Base-by-base conservation (phyloP, 2,329 filamentous ascomycete genomes). In the Scedosporium boydii region DNA sequence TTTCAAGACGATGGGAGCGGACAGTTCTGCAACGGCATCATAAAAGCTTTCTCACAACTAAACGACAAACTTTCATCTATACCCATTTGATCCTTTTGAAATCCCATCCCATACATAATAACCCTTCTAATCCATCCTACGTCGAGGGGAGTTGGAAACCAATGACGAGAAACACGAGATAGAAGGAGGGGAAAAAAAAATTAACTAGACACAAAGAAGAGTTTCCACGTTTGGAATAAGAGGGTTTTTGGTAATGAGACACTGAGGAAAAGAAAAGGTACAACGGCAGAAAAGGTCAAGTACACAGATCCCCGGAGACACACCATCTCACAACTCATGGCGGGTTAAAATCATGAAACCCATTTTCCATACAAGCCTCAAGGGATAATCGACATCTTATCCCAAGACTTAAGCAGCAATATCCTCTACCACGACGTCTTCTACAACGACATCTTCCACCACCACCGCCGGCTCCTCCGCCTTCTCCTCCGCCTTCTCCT, bases 211-310 rank as follows among this genome's bases (percentile, higher is more conserved):
- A 27, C 12, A 23, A 57, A 46, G 55, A 60, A 57, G 60, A 60
- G 42, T 62, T 46, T 56, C 48, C 26, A 23, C 16, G 60, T 57
- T 38, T 27, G 60, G n/a, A 62, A 58, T 41, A 56, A 63, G 61
- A 62, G 41, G 62, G 65, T 65, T 21, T 51, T 10, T 23, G 34
- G 26, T 27, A 63, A 12, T n/a, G 46, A 53, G 48, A 53, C 18
- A 10, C 4, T 53, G 16, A 26, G 34, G 2, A 14, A 38, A 38
- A 12, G 34, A 38, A 38, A 38, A 38, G 34, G 34, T 12, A 38
- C 34, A 12, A 4, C 10, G 34, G 34, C 10, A 38, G 3, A 6
- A 38, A 38, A 38, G 34, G 10, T 38, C 34, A 38, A 38, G 34
- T 38, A 14, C 34, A 38, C 34, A 12, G 2, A 38, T 38, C 34